Conservation (phyloP, 192 early-diverging fungal species). For the Gonapodya sp. region DNA sequence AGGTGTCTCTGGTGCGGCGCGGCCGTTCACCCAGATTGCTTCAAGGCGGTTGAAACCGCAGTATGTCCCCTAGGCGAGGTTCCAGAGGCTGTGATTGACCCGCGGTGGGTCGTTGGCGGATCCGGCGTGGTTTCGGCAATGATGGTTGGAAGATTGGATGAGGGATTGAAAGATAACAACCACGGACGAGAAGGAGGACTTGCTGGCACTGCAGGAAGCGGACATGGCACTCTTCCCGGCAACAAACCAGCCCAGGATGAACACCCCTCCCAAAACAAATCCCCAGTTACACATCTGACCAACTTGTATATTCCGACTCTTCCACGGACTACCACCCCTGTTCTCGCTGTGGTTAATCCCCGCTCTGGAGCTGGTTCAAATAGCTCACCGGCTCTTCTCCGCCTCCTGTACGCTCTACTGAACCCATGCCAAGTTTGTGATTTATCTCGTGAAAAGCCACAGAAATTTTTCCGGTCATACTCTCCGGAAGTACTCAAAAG, state of each 20-base stretch:
- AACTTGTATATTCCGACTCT: not conserved
- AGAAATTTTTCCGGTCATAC: conserved; percentile 18
- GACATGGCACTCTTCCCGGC: not conserved
- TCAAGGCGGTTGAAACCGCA: not conserved
- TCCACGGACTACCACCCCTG: not conserved
- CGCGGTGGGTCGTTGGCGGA: not conserved
- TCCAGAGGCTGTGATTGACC: not conserved
- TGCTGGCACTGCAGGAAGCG: not conserved
- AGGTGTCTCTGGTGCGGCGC: conserved; percentile 6
- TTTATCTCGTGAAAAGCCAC: conserved; percentile 22
- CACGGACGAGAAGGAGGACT: not conserved
- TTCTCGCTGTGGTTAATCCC: conserved; percentile 27
- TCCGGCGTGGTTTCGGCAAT: no score
- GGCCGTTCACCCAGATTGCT: conserved; percentile 5
- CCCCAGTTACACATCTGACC: not conserved
- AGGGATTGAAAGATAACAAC: not conserved
- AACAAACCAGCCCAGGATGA: not conserved
- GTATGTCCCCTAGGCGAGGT: not conserved
- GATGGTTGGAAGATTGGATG: not conserved
- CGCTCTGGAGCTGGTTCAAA: conserved; percentile 25
- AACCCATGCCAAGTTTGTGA: conserved; percentile 31
- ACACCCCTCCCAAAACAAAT: not conserved
- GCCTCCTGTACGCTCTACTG: conserved; percentile 22
- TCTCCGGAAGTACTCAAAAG: conserved; percentile 17
- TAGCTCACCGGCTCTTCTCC: conserved; percentile 25